Conservation (phyloP, 2,329 filamentous ascomycete genomes). For the Diplodia corticola region DNA sequence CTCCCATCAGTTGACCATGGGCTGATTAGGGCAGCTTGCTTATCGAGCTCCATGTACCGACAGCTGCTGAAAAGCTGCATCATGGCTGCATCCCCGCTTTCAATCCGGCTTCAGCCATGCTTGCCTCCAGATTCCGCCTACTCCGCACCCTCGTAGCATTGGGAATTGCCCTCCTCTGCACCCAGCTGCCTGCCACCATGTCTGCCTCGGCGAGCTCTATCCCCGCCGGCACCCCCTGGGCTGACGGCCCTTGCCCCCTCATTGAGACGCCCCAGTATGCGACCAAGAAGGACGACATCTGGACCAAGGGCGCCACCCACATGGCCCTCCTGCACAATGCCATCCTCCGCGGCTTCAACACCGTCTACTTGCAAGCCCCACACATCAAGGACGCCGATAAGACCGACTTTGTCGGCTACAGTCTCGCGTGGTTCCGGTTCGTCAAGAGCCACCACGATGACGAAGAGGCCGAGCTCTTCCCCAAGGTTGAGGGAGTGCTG, state of each 20-base stretch:
- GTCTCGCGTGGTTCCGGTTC: conserved; percentile 37
- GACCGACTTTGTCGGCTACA: conserved; percentile 40
- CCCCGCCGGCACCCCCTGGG: conserved; percentile 31
- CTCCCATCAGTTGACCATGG: conserved; percentile 17
- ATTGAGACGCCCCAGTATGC: conserved; percentile 34
- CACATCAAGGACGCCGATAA: conserved; percentile 35
- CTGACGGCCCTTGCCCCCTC: conserved; percentile 33
- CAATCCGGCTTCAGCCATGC: conserved; percentile 8
- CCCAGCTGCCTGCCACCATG: conserved; percentile 12
- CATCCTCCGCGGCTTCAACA: conserved; percentile 44
- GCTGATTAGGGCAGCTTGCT: conserved; percentile 1
- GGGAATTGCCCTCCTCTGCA: conserved; percentile 6
- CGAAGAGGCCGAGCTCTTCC: conserved; percentile 40
- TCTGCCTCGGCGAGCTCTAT: background rate
- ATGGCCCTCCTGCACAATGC: conserved; percentile 45
- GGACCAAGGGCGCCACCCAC: conserved; percentile 38
- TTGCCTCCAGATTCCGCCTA: background rate
- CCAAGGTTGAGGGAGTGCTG: conserved; percentile 35
- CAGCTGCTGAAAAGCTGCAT: conserved; percentile 7
- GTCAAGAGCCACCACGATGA: conserved; percentile 41
- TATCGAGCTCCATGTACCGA: conserved; percentile 8
- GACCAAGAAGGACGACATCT: conserved; percentile 37
- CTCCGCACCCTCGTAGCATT: conserved; percentile 5
- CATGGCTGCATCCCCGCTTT: background rate
- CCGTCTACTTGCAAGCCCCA: conserved; percentile 42